These are phyloP conservation scores for Arbutus unedo DNA, from an alignment of 148 eudicot species.

Conservation along the genomic window DNA sequence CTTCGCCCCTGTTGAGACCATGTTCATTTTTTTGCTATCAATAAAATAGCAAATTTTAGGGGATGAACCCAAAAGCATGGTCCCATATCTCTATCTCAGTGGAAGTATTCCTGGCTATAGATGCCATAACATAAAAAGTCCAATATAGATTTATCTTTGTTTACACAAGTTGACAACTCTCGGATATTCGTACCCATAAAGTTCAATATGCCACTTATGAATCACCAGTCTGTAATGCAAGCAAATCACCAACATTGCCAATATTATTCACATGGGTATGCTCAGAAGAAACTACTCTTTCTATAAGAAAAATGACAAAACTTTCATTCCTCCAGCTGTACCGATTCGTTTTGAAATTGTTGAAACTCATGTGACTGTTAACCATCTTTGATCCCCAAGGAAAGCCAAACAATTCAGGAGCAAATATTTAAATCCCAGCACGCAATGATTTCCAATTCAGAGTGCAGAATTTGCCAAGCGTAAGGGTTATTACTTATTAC, in stretches of 20 bases:
- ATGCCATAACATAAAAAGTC: not conserved
- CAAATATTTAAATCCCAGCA: conserved; percentile 6
- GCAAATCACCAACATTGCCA: not conserved
- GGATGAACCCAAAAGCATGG: not conserved
- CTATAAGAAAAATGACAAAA: not conserved
- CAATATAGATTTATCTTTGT: not conserved
- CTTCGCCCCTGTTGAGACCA: not conserved
- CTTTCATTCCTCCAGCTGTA: not conserved
- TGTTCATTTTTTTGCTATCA: not conserved
- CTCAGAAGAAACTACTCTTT: not conserved
- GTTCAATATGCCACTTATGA: not conserved
- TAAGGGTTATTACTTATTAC: not conserved
- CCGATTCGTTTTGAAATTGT: not conserved
- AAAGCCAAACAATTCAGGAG: not conserved
- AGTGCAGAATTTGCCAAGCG: not conserved
- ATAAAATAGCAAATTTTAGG: not conserved
- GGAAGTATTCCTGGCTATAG: not conserved
- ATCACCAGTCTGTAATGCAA: not conserved
- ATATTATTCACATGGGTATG: not conserved
- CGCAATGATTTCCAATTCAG: not conserved
- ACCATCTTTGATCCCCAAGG: not conserved
- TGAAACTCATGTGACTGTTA: not conserved
- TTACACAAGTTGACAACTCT: not conserved
- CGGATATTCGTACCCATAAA: not conserved
- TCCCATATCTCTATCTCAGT: not conserved